These are phyloP conservation scores for Nicotiana obtusifolia DNA, from an alignment of 257 asterid genomes.

Conservation along the genomic window DNA sequence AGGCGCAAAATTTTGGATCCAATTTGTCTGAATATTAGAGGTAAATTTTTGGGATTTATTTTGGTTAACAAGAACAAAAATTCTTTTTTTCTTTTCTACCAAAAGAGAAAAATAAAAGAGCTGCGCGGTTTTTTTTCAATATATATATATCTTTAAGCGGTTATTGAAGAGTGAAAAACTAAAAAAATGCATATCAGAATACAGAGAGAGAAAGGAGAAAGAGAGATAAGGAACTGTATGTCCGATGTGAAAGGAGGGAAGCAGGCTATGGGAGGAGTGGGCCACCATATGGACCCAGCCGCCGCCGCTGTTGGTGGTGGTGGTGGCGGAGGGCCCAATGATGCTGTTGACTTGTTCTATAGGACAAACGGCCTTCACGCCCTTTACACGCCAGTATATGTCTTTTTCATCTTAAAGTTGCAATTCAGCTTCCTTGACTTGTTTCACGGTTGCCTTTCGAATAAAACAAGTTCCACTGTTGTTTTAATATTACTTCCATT, in stretches of 20 bases:
- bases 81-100: too few relatives aligned
- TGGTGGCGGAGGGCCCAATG: slow-evolving; percentile 28
- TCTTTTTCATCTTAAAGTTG: neutral
- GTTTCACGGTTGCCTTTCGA: too few relatives aligned
- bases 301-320: slow-evolving; percentile 7
- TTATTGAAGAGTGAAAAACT: too few relatives aligned
- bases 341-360: slow-evolving; percentile 56
- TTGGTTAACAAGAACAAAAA: too few relatives aligned
- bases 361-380: slow-evolving; percentile 41
- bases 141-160: too few relatives aligned
- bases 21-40: too few relatives aligned
- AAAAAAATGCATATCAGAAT: neutral
- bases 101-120: too few relatives aligned
- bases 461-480: too few relatives aligned
- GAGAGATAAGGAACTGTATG: slow-evolving; percentile 52
- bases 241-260: slow-evolving; percentile 70
- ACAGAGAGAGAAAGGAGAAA: neutral
- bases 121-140: too few relatives aligned
- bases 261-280: slow-evolving; percentile 49
- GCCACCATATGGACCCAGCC: slow-evolving; percentile 18
- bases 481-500: neutral
- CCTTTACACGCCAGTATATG: slow-evolving; percentile 44
- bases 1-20: too few relatives aligned
- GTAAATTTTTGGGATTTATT: too few relatives aligned
- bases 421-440: neutral